phyloP scores from a whole-genome alignment of 352 stramenopile species.

The Elongisporangium senticosum region DNA sequence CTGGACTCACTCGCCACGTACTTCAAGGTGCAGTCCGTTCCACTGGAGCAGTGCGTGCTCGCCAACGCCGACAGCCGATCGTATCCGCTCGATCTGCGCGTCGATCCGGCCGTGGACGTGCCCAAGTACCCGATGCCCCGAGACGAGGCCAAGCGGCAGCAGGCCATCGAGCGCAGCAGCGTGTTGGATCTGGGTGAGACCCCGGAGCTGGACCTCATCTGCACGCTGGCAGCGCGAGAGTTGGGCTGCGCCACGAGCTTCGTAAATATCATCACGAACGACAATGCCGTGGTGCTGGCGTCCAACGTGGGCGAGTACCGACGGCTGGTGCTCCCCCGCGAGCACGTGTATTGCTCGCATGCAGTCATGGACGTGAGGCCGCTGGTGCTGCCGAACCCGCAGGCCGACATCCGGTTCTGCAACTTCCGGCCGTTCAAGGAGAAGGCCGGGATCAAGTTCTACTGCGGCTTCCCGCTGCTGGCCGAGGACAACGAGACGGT shows the following conservation, averaged over 20 bases:
- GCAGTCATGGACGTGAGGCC: conserved; percentile 51
- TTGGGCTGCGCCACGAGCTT: conserved; percentile 25
- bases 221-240: conserved; percentile 1
- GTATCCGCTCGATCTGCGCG: conserved; percentile 3
- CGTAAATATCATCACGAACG: conserved; percentile 52
- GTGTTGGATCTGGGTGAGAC: conserved; percentile 41
- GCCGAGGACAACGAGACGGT: conserved; percentile 21
- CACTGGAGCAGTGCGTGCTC: conserved; percentile 5
- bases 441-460: conserved; percentile 44
- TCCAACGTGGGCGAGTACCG: conserved; percentile 13
- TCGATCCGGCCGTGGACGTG: not conserved
- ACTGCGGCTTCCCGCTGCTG: conserved; percentile 47
- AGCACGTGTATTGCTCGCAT: conserved; percentile 61
- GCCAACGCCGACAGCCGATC: conserved; percentile 1
- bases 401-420: conserved; percentile 63
- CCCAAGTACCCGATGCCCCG: conserved; percentile 19
- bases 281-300: conserved; percentile 43
- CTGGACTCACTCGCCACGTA: conserved; percentile 9
- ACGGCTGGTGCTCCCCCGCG: conserved; percentile 23
- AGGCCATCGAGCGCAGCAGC: conserved; percentile 28
- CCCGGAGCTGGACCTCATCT: conserved; percentile 7
- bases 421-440: conserved; percentile 18
- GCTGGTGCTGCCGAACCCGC: conserved; percentile 46
- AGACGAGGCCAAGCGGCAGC: conserved; percentile 31
- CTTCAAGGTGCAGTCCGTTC: conserved; percentile 10